Conservation (phyloP, 2,329 filamentous ascomycete genomes). For the Sarocladium brachiariae region DNA sequence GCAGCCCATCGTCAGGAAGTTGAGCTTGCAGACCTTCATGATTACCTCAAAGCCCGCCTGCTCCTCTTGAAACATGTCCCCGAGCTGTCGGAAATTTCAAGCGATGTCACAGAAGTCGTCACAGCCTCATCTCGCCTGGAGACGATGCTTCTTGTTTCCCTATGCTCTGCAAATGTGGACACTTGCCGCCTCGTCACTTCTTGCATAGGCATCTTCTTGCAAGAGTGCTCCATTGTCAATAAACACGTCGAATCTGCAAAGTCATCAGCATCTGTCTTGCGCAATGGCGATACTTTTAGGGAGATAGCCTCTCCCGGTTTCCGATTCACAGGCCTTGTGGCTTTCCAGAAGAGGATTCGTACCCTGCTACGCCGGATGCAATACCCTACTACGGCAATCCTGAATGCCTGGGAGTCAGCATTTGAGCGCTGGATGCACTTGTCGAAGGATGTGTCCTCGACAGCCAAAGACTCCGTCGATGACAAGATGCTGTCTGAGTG, state of each 20-base stretch:
- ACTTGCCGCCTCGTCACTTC: slow-evolving; percentile 58
- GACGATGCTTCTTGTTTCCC: slow-evolving; percentile 53
- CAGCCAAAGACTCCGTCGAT: slow-evolving; percentile 42
- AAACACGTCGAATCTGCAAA: slow-evolving; percentile 43
- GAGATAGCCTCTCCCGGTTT: slow-evolving; percentile 59
- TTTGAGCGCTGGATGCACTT: slow-evolving; percentile 60
- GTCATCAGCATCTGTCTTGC: slow-evolving; percentile 44
- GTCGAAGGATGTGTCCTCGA: slow-evolving; percentile 55
- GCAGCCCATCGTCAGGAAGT: slow-evolving; percentile 34
- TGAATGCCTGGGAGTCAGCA: slow-evolving; percentile 59
- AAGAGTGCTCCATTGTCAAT: slow-evolving; percentile 52
- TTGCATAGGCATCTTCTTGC: slow-evolving; percentile 55
- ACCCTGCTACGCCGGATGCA: slow-evolving; percentile 53
- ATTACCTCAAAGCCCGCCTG: slow-evolving; percentile 50
- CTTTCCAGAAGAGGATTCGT: slow-evolving; percentile 61
- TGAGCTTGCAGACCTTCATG: slow-evolving; percentile 41
- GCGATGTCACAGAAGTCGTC: slow-evolving; percentile 48
- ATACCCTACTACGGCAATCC: slow-evolving; percentile 57
- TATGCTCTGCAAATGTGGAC: slow-evolving; percentile 60
- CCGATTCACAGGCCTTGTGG: slow-evolving; percentile 60
- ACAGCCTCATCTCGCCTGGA: slow-evolving; percentile 50
- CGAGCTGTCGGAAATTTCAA: slow-evolving; percentile 46
- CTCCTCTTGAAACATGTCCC: slow-evolving; percentile 43
- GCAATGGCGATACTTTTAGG: slow-evolving; percentile 53
- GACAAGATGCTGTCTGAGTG: slow-evolving; percentile 55